phyloP scores from a whole-genome alignment of 2,329 filamentous ascomycete genomes.

The Leptographium wingfieldii region DNA sequence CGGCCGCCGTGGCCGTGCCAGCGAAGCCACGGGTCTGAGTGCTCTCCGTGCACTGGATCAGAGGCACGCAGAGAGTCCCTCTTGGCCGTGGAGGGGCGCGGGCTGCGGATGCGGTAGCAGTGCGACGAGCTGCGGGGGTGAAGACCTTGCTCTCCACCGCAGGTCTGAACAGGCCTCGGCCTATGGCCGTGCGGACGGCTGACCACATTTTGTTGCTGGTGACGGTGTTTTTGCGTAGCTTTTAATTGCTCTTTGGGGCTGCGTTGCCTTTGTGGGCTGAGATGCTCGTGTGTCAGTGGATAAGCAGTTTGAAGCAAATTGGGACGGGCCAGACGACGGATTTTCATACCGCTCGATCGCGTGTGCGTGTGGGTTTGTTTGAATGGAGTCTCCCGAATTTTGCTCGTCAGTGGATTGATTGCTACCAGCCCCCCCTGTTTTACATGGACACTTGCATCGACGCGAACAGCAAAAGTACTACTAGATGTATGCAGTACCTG shows the following conservation, averaged over 20 bases:
- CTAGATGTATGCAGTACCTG: not conserved
- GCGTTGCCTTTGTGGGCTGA: not conserved
- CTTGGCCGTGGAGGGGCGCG: slow-evolving; percentile 10
- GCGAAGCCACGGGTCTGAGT: slow-evolving; percentile 6
- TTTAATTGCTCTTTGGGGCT: too few relatives aligned
- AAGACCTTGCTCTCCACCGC: not conserved
- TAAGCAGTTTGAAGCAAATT: not conserved
- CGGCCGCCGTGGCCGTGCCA: not conserved
- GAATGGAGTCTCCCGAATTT: not conserved
- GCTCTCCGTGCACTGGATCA: not conserved
- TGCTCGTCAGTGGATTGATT: too few relatives aligned
- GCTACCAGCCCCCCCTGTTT: not conserved
- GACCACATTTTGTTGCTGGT: slow-evolving; percentile 7
- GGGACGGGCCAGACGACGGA: not conserved
- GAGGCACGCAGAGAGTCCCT: not conserved
- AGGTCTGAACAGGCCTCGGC: slow-evolving; percentile 2
- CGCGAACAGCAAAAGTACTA: not conserved
- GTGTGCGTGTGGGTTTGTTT: slow-evolving; percentile 1
- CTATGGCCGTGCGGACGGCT: slow-evolving; percentile 6
- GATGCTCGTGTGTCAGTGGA: not conserved
- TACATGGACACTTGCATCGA: not conserved
- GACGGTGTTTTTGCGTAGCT: not conserved
- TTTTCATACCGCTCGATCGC: slow-evolving; percentile 1
- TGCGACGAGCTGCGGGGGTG: not conserved
- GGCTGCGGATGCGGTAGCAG: not conserved